Evolutionary conservation across 257 asterid species (phyloP).

Genomic region (Plantago major): DNA sequence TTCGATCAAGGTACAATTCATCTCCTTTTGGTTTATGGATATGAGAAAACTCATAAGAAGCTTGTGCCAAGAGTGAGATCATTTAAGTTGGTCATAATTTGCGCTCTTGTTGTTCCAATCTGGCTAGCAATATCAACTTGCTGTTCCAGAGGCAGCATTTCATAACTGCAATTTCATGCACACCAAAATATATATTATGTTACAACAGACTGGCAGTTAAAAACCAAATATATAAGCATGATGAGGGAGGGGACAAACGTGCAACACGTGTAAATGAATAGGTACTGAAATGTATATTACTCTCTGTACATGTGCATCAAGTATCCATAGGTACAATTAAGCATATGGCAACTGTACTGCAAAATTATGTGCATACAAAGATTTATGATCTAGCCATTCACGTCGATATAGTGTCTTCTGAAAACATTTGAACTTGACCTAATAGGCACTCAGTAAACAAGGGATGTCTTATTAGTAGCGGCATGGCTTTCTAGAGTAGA

Average conservation of each 20-base stretch:
- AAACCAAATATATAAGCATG: neutral
- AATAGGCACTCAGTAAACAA: too few species aligned
- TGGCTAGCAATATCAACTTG: constrained; percentile 83
- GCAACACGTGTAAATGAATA: too few species aligned
- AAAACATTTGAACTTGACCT: neutral
- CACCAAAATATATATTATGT: constrained; percentile 2
- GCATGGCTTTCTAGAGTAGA: too few species aligned
- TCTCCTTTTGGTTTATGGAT: too few species aligned
- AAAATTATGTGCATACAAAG: too few species aligned
- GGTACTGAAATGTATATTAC: too few species aligned
- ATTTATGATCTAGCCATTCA: too few species aligned
- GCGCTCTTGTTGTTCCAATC: constrained; percentile 82
- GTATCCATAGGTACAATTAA: neutral
- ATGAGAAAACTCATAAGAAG: constrained; percentile 60
- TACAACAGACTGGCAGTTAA: neutral
- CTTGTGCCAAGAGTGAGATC: constrained; percentile 75
- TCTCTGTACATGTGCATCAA: neutral
- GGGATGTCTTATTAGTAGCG: too few species aligned
- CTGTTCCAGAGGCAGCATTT: constrained; percentile 79
- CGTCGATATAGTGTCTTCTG: neutral
- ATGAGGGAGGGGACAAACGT: neutral
- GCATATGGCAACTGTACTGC: too few species aligned
- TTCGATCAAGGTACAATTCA: too few species aligned
- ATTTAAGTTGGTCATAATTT: constrained; percentile 77
- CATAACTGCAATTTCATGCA: constrained; percentile 52